Percentiles rank a stretch among this genome's conserved stretches.
phyloP scores from a whole-genome alignment of 164 flowering plant genomes.

The Sedum album region DNA sequence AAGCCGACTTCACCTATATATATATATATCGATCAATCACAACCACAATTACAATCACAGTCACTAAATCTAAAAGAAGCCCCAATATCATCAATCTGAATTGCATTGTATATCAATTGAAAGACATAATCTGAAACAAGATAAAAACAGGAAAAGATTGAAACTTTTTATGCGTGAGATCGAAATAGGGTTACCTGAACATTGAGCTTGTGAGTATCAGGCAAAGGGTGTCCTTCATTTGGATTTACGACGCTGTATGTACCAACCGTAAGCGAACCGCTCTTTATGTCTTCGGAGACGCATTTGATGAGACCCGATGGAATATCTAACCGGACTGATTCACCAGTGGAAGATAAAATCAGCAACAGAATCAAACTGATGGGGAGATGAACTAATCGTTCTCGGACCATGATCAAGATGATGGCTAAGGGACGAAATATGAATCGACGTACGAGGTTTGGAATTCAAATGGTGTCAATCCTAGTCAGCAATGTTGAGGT shows the following conservation, averaged over 20 bases:
- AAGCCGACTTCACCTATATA: slow-evolving; percentile 40
- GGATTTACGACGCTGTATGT: slow-evolving; percentile 53
- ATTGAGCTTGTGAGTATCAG: slow-evolving; percentile 45
- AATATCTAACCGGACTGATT: slow-evolving; percentile 48
- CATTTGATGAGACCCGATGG: slow-evolving; percentile 57
- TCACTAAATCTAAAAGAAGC: too few relatives aligned
- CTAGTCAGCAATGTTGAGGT: too few relatives aligned
- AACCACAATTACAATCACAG: background rate
- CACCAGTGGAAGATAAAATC: background rate
- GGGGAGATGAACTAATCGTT: background rate
- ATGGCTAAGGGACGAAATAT: background rate
- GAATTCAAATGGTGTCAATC: too few relatives aligned
- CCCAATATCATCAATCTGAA: too few relatives aligned
- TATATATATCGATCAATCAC: too few relatives aligned
- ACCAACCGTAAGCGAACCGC: slow-evolving; percentile 55
- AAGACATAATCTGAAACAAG: too few relatives aligned
- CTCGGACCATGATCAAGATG: background rate
- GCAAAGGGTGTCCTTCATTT: slow-evolving; percentile 37
- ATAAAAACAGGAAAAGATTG: too few relatives aligned
- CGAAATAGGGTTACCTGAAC: too few relatives aligned
- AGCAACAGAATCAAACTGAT: background rate
- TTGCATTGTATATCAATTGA: too few relatives aligned
- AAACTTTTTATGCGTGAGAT: too few relatives aligned
- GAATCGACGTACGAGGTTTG: background rate
- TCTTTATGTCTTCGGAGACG: slow-evolving; percentile 54